A percentile compares a stretch with the other conserved stretches of the same genome.
These are phyloP conservation scores for Fistulifera solaris DNA, from an alignment of 108 stramenopile genomes.

Conservation along the genomic window DNA sequence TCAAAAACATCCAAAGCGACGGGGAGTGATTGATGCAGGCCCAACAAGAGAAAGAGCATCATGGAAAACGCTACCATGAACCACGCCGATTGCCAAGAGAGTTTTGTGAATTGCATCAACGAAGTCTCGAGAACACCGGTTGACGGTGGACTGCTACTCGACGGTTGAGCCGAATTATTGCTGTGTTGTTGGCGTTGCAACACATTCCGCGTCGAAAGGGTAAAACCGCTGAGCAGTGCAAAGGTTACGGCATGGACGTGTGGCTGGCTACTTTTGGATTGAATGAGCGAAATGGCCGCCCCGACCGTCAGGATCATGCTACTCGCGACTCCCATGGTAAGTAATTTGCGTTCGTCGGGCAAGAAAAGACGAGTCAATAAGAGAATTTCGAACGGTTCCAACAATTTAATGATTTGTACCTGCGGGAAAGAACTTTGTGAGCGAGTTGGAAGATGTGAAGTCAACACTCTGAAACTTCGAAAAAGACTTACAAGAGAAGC, in stretches of 20 bases:
- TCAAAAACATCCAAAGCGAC: background rate
- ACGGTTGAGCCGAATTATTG: background rate
- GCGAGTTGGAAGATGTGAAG: no score
- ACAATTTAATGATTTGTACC: conserved; percentile 34
- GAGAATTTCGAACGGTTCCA: conserved; percentile 52
- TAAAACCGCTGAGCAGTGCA: conserved; percentile 22
- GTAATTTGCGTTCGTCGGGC: background rate
- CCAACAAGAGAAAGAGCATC: conserved; percentile 6
- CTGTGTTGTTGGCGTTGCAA: conserved; percentile 12
- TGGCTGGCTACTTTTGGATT: conserved; percentile 1
- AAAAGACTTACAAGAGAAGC: conserved; percentile 30
- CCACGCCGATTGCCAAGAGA: conserved; percentile 6
- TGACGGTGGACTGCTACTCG: background rate
- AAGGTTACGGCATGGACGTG: conserved; percentile 8
- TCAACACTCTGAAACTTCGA: no score
- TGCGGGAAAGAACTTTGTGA: no score
- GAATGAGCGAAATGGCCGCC: conserved; percentile 20
- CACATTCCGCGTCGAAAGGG: conserved; percentile 21
- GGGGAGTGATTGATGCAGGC: background rate
- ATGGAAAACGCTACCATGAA: background rate
- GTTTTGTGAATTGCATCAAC: conserved; percentile 16
- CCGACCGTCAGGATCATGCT: conserved; percentile 17
- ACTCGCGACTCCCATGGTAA: conserved; percentile 6
- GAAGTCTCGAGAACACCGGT: conserved; percentile 4
- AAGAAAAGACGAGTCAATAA: conserved; percentile 1